A percentile compares a stretch with the other conserved stretches of the same genome.
Conservation (phyloP, 768 basidiomycete species). For the Dioszegia crocea region DNA sequence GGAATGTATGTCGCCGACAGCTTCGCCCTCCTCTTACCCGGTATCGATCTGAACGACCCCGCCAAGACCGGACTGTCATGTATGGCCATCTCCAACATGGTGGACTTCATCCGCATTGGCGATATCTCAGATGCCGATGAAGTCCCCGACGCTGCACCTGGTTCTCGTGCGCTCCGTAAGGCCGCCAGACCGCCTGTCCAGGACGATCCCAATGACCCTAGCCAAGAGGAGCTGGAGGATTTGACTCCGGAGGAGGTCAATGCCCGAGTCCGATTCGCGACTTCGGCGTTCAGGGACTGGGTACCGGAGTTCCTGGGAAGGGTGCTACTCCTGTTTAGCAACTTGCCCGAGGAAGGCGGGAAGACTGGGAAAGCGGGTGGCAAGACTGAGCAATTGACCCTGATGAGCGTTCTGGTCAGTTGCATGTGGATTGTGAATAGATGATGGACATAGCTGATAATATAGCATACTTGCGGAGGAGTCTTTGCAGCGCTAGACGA, state of each 20-base stretch:
- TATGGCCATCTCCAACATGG: conserved; percentile 46
- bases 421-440: conserved; percentile 13
- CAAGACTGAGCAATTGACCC: conserved; percentile 51
- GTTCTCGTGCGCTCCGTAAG: conserved; percentile 49
- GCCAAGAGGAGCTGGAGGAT: conserved; percentile 38
- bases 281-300: conserved; percentile 75
- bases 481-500: conserved; percentile 67
- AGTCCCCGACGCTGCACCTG: conserved; percentile 30
- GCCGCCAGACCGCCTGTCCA: conserved; percentile 51
- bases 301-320: conserved; percentile 72
- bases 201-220: conserved; percentile 38
- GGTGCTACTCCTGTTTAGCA: conserved; percentile 75
- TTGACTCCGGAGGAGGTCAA: conserved; percentile 67
- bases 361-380: conserved; percentile 63
- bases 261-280: conserved; percentile 64
- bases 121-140: conserved; percentile 33
- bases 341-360: conserved; percentile 78
- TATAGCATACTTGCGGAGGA: conserved; percentile 37
- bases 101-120: conserved; percentile 35
- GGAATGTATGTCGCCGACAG: conserved; percentile 76
- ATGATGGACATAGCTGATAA: conserved; percentile 48
- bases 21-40: conserved; percentile 74
- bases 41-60: conserved; percentile 66
- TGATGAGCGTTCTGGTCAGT: conserved; percentile 45
- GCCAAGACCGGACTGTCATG: conserved; percentile 39